These are phyloP conservation scores for Penicillium turbatum DNA, from an alignment of 495 filamentous ascomycete genomes.

Conservation along the genomic window DNA sequence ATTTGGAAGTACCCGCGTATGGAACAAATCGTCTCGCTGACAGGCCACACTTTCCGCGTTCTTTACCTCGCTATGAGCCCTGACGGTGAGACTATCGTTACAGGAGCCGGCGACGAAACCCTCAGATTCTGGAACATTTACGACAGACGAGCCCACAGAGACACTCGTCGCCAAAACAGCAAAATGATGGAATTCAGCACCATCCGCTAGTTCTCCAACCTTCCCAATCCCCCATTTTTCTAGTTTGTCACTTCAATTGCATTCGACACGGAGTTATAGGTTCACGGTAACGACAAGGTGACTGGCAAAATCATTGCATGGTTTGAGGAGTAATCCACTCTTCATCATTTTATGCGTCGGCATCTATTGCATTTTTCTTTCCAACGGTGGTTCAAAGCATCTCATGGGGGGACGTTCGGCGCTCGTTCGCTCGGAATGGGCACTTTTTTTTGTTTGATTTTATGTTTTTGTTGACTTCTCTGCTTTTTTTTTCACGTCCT, in stretches of 20 bases:
- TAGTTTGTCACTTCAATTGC: conserved; percentile 27
- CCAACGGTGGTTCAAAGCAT: conserved; percentile 19
- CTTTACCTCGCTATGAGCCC: conserved; percentile 97
- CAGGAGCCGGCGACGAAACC: conserved; percentile 94
- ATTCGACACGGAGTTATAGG: conserved; percentile 41
- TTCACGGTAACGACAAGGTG: conserved; percentile 22
- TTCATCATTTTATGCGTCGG: conserved; percentile 25
- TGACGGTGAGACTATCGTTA: conserved; percentile 88
- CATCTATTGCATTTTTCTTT: conserved; percentile 35
- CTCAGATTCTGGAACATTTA: conserved; percentile 97
- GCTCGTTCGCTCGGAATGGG: conserved; percentile 15
- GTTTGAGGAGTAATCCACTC: conserved; percentile 20
- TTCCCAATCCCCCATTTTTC: conserved; percentile 4
- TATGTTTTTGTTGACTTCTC: conserved; percentile 7
- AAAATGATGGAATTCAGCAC: conserved; percentile 65
- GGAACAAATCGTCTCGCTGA: conserved; percentile 91
- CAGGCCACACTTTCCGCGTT: conserved; percentile 93
- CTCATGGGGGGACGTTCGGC: conserved; percentile 19
- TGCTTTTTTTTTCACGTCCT: background rate
- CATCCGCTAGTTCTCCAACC: conserved; percentile 50
- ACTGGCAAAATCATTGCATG: conserved; percentile 24
- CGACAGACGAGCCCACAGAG: conserved; percentile 56
- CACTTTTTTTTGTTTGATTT: conserved; percentile 7
- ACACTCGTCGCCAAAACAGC: conserved; percentile 49
- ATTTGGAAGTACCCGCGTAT: conserved; percentile 99